Evolutionary conservation across 805 yeast species (phyloP).

Genomic region (Monosporozyma aerobia): DNA sequence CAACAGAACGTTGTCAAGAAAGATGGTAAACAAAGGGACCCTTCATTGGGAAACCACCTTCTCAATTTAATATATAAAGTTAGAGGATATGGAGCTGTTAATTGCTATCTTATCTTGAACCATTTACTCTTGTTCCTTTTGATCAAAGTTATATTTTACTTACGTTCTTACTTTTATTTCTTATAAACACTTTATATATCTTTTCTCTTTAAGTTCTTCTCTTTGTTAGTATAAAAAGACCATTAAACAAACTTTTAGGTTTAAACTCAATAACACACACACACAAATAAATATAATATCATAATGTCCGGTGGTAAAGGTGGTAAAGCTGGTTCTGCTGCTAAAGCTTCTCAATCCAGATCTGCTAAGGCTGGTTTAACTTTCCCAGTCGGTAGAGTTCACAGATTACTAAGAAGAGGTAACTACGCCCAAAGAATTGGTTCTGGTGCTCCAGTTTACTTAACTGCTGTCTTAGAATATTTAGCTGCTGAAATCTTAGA

Average conservation of each 20-base stretch:
- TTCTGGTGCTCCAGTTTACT: conserved; percentile 98
- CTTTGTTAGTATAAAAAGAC: neutral
- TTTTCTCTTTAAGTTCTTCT: neutral
- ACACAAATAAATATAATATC: conserved; percentile 4
- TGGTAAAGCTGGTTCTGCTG: conserved; percentile 91
- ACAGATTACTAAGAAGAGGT: conserved; percentile 92
- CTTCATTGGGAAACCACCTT: neutral
- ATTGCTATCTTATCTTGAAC: neutral
- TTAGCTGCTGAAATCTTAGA: conserved; percentile 96
- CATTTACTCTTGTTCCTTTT: neutral
- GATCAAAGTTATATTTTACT: neutral
- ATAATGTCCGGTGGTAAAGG: conserved; percentile 64
- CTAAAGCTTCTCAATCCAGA: conserved; percentile 95
- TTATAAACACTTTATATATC: neutral
- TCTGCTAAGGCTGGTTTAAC: conserved; percentile 97
- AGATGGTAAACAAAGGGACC: no score
- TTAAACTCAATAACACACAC: conserved; percentile 2
- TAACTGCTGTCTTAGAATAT: conserved; percentile 94
- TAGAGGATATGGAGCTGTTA: neutral
- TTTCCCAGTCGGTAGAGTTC: conserved; percentile 99
- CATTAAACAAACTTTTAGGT: neutral
- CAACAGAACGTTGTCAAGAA: no score
- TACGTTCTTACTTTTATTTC: neutral
- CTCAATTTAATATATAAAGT: neutral
- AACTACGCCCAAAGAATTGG: conserved; percentile 98